Evolutionary conservation across 176 grass and related monocot genomes (phyloP).

Genomic region (Triticum monococcum): DNA sequence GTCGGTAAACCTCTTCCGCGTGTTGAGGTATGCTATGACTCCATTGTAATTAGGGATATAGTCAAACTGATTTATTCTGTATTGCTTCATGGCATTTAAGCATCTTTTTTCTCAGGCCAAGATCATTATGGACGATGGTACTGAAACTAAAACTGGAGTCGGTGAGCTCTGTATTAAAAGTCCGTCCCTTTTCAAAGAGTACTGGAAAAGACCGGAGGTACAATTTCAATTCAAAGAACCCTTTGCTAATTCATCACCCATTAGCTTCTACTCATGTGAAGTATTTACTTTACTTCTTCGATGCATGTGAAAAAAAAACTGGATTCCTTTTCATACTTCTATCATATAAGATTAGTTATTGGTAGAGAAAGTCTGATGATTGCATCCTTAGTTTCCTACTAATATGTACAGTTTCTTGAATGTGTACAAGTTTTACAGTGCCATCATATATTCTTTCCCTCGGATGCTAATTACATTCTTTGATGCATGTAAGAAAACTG

Average conservation of each 20-base stretch:
- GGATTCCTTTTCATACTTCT: neutral
- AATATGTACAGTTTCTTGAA: neutral
- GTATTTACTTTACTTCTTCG: constrained; percentile 1
- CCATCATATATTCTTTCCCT: neutral
- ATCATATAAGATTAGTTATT: neutral
- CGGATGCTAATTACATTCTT: neutral
- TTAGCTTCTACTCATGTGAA: neutral
- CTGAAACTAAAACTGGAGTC: constrained; percentile 55
- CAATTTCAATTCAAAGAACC: constrained; percentile 1
- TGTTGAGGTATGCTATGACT: constrained; percentile 63
- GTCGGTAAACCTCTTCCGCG: constrained; percentile 87
- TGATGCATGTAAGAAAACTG: neutral
- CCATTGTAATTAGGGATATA: constrained; percentile 19
- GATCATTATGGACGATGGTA: constrained; percentile 75
- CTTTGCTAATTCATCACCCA: neutral
- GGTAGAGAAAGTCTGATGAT: neutral
- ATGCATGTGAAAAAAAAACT: neutral
- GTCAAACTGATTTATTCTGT: constrained; percentile 26
- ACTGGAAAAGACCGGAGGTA: constrained; percentile 89
- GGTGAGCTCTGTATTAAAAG: constrained; percentile 96
- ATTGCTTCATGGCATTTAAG: constrained; percentile 8
- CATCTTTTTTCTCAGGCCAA: constrained; percentile 64
- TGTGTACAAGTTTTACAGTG: neutral
- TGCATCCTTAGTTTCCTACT: neutral
- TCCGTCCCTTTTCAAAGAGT: constrained; percentile 92